A percentile compares a stretch with the other conserved stretches of the same genome.
phyloP scores from a whole-genome alignment of 371 early-diverging fungal species.

The Circinella umbellata region DNA sequence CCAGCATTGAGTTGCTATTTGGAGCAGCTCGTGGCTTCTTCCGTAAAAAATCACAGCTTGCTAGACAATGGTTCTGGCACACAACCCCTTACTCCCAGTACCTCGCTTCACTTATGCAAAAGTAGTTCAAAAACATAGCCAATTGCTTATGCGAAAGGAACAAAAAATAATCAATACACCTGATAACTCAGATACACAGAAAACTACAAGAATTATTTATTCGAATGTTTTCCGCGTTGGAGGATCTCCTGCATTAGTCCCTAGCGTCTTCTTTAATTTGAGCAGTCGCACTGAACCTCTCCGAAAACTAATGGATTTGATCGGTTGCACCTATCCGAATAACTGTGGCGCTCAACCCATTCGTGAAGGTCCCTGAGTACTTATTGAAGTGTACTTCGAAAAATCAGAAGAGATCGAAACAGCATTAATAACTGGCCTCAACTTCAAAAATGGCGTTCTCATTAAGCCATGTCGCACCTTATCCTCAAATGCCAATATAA shows the following conservation, averaged over 20 bases:
- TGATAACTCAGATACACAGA: background rate
- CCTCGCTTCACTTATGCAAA: constrained; percentile 4
- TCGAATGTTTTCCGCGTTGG: constrained; percentile 12
- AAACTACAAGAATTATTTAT: background rate
- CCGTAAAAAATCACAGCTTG: no score
- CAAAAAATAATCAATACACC: background rate
- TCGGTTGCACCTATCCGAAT: background rate
- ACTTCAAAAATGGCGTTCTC: constrained; percentile 2
- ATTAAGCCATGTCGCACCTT: background rate
- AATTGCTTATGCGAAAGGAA: background rate
- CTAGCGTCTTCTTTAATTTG: constrained; percentile 7
- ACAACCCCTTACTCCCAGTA: background rate
- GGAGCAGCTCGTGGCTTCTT: no score
- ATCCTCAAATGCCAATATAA: background rate
- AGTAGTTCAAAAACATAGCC: background rate
- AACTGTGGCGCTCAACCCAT: constrained; percentile 2
- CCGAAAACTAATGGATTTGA: background rate
- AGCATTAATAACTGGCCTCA: background rate
- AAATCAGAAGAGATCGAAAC: background rate
- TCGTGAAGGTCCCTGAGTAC: constrained; percentile 1
- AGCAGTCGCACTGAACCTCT: constrained; percentile 11
- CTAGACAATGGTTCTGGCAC: no score
- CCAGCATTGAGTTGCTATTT: no score
- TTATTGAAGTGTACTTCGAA: constrained; percentile 10
- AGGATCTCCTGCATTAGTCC: constrained; percentile 2